Evolutionary conservation across 495 filamentous ascomycete species (phyloP), one percentile per base, ranked within the genome.

Genomic region (Ascodesmis nigricans): DNA sequence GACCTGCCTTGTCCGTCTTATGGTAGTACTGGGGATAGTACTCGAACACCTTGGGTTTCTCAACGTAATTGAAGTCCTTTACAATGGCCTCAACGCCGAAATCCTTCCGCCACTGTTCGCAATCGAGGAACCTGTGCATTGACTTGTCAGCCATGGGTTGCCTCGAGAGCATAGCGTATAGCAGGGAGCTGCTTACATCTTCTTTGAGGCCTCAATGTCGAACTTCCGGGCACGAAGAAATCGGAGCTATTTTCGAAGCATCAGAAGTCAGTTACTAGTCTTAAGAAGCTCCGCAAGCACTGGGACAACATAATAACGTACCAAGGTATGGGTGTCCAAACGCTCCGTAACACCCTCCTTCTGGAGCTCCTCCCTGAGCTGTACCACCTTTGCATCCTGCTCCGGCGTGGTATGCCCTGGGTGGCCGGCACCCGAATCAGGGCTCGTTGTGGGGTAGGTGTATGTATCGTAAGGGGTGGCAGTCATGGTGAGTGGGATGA

Each of bases 1-100:
- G 23, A 37, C 44, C 56, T 58, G 83, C 81, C 65, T 84, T 91
- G 59, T 95, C 84, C 4, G 79, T 95, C 62, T 90, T 91, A 66
- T 95, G 84, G 56, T 95, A 95, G 63, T 84, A 95, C 61, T 95
- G 84, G 2, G 82, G 80, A 54, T 95, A 95, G 63, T 75, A 92
- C 54, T 83, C 59, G 60, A 80, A 84, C 21, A 95, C 66, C 51
- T 81, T 47, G 31, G 65, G 57, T 65, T 91, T 91, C 66, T 92
- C 87, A 19, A 58, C 63, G 58, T 91, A 91, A 21, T 83, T 71
- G 62, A 90, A 95, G 31, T 58, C 74, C 25, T 63, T 62, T 33
- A 77, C 65, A 10, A 82, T 66, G 25, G 84, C 64, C 55, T 92
- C 81, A 10, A 90, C 78, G 29, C 70, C 67, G 51, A 72, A 82